Conservation (phyloP, 148 eudicot species). For the Spergularia bocconei region DNA sequence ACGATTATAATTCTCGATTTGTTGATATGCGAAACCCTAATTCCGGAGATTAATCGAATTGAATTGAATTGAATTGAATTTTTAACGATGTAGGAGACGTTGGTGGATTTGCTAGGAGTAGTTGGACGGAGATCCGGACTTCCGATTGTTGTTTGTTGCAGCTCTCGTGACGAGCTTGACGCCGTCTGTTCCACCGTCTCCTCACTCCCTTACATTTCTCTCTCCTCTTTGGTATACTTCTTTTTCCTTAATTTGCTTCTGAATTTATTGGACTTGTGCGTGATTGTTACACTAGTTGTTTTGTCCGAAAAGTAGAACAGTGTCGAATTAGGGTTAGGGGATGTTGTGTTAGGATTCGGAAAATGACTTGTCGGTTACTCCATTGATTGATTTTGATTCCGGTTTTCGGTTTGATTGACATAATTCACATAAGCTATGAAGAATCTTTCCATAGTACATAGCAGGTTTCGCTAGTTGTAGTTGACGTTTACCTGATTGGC, state of each 20-base stretch:
- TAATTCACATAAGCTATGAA: no score
- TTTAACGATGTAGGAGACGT: slow-evolving; percentile 51
- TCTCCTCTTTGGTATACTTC: slow-evolving; percentile 37
- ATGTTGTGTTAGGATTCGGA: no score
- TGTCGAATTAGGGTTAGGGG: no score
- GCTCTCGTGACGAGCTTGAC: slow-evolving; percentile 85
- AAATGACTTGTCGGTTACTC: no score
- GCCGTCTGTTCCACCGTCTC: slow-evolving; percentile 71
- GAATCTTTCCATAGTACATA: no score
- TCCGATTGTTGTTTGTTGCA: slow-evolving; percentile 82
- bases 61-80: background rate
- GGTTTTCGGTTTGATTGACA: no score
- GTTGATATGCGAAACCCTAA: slow-evolving; percentile 19
- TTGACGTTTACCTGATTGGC: no score
- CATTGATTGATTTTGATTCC: no score
- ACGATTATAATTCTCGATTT: background rate
- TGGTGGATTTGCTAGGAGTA: slow-evolving; percentile 73
- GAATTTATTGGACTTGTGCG: background rate
- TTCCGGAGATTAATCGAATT: background rate
- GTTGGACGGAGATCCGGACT: slow-evolving; percentile 65
- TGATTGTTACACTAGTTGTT: no score
- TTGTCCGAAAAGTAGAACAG: no score
- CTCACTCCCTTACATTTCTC: slow-evolving; percentile 49
- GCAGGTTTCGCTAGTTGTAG: no score
- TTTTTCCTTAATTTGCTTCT: background rate